Conservation (phyloP, 2,329 filamentous ascomycete species). For the Fusarium acutatum region DNA sequence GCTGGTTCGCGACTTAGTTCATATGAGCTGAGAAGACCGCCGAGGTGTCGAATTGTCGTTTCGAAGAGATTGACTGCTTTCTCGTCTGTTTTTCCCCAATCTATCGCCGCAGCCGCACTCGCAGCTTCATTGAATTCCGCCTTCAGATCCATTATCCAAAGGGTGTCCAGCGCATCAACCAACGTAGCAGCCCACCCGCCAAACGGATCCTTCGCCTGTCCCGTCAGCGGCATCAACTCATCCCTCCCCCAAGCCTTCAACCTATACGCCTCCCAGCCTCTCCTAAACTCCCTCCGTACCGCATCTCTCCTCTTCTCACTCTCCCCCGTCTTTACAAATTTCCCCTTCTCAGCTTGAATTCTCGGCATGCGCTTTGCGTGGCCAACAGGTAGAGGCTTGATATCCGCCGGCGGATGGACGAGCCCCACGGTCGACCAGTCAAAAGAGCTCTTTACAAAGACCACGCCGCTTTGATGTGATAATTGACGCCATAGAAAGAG, state of each 20-base stretch:
- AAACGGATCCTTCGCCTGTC: slow-evolving; percentile 56
- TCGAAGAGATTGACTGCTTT: slow-evolving; percentile 61
- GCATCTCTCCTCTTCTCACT: slow-evolving; percentile 47
- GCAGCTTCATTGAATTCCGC: slow-evolving; percentile 60
- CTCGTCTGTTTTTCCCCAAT: slow-evolving; percentile 58
- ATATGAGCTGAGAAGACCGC: slow-evolving; percentile 60
- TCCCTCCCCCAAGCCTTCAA: slow-evolving; percentile 61
- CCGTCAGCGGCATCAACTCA: slow-evolving; percentile 60
- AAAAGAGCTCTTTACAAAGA: slow-evolving; percentile 40
- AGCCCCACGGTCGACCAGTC: slow-evolving; percentile 44
- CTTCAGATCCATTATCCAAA: slow-evolving; percentile 69
- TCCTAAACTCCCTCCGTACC: slow-evolving; percentile 54
- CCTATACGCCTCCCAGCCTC: slow-evolving; percentile 60
- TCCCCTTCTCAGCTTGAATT: slow-evolving; percentile 42
- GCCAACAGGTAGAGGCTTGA: slow-evolving; percentile 45
- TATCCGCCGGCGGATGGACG: slow-evolving; percentile 43
- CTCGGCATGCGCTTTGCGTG: slow-evolving; percentile 38
- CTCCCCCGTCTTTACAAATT: slow-evolving; percentile 28
- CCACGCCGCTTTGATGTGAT: not conserved
- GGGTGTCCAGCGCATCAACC: slow-evolving; percentile 68
- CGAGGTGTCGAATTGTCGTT: slow-evolving; percentile 64
- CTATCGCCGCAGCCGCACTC: slow-evolving; percentile 56
- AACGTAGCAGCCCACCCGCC: slow-evolving; percentile 67
- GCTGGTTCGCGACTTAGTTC: slow-evolving; percentile 55
- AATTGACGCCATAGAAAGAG: slow-evolving; percentile 1